These are phyloP conservation scores for Zopfochytrium polystomum DNA, from an alignment of 371 early-diverging fungal genomes.

Conservation along the genomic window DNA sequence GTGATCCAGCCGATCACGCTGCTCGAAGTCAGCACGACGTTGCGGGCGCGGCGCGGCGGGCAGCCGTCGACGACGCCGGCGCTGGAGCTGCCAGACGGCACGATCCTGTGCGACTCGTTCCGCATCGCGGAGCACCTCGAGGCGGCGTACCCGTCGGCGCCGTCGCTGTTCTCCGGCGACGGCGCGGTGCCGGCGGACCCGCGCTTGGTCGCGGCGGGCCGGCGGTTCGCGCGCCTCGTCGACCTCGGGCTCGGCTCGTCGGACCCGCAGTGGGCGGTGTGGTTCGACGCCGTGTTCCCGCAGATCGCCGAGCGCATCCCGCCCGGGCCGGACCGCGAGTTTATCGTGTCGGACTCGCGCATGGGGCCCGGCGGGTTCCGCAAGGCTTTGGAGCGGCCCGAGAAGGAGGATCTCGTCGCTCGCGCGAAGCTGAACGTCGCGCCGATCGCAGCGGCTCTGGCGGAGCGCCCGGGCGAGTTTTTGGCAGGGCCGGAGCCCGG, in stretches of 20 bases:
- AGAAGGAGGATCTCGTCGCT: slow-evolving; percentile 8
- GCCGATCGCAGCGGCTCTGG: slow-evolving; percentile 22
- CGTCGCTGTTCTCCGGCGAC: slow-evolving; percentile 26
- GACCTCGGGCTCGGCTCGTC: slow-evolving; percentile 24
- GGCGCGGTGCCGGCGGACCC: background rate
- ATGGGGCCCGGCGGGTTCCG: slow-evolving; percentile 9
- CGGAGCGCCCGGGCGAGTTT: slow-evolving; percentile 30
- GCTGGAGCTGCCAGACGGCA: slow-evolving; percentile 20
- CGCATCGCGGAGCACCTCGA: slow-evolving; percentile 29
- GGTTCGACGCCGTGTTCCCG: slow-evolving; percentile 18
- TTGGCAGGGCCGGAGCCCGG: slow-evolving; percentile 31
- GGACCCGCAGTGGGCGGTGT: slow-evolving; percentile 29
- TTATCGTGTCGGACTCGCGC: slow-evolving; percentile 23
- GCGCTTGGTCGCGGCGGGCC: slow-evolving; percentile 9
- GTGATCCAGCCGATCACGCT: slow-evolving; percentile 6
- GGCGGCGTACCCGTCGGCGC: slow-evolving; percentile 20
- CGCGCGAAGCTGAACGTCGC: slow-evolving; percentile 19
- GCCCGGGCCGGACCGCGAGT: slow-evolving; percentile 19
- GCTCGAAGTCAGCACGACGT: slow-evolving; percentile 1
- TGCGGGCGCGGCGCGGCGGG: background rate
- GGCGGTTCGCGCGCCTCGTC: slow-evolving; percentile 20
- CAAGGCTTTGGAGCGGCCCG: background rate
- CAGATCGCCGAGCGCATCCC: slow-evolving; percentile 1
- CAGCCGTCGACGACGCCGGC: slow-evolving; percentile 17
- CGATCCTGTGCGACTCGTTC: slow-evolving; percentile 26